Evolutionary conservation across 495 filamentous ascomycete species (phyloP).

Genomic region (Astrothelium macrocarpum): DNA sequence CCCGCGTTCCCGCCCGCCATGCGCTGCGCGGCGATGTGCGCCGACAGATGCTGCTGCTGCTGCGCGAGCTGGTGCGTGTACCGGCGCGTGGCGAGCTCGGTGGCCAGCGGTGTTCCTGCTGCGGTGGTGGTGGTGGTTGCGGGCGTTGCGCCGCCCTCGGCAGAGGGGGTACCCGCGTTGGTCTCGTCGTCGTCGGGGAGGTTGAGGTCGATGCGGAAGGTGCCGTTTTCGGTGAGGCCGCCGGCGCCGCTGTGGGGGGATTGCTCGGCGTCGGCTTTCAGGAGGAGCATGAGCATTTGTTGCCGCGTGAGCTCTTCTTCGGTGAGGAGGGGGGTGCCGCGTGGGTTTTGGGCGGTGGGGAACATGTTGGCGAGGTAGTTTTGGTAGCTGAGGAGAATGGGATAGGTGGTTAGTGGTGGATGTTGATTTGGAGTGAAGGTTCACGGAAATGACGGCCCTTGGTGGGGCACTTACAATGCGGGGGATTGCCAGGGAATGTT

Average conservation of each 20-base stretch:
- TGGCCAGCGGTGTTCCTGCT: background rate
- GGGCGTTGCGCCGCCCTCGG: conserved; percentile 7
- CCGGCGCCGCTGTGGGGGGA: conserved; percentile 15
- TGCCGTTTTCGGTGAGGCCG: conserved; percentile 21
- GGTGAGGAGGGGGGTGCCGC: conserved; percentile 13
- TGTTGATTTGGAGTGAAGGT: background rate
- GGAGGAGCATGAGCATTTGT: conserved; percentile 32
- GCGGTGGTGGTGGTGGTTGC: background rate
- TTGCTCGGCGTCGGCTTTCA: conserved; percentile 18
- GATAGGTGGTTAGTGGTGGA: background rate
- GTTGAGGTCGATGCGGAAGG: conserved; percentile 20
- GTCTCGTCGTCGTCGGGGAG: conserved; percentile 16
- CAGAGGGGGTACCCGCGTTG: conserved; percentile 8
- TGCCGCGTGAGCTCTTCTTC: conserved; percentile 32
- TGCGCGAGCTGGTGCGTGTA: background rate
- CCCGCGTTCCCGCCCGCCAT: conserved; percentile 1
- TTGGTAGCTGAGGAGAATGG: conserved; percentile 15
- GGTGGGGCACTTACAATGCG: background rate
- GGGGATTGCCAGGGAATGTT: conserved; percentile 10
- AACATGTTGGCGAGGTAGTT: conserved; percentile 29
- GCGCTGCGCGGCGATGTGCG: background rate
- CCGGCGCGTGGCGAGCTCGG: background rate
- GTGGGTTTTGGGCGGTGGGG: conserved; percentile 10
- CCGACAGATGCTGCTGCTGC: background rate
- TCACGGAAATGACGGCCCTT: too few species aligned